Base-by-base conservation (phyloP, 768 basidiomycete species). In the Sarcodon aspratus region DNA sequence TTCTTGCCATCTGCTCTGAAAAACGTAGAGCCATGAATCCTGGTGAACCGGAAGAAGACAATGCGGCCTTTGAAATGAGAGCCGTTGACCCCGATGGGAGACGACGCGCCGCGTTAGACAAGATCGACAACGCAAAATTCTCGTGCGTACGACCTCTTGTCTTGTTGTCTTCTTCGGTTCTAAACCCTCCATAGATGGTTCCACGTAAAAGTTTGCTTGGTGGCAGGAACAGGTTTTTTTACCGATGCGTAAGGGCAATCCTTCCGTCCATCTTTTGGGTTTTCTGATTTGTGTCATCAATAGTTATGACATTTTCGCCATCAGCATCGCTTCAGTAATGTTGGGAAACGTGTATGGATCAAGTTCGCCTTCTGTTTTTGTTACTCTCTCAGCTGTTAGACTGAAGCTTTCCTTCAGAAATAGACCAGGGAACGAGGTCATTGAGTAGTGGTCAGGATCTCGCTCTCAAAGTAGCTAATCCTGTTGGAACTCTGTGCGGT, bases 121-220 rank as follows among this genome's bases (percentile, higher is more conserved):
- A 77, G 54, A 61, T 77, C 49, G 75, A 76, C 63, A 70, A 73
- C 52, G 74, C 75, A 44, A 62, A 62, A 36, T 77, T 76, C 63
- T 64, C 62, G 65, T 68, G 46, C 31, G 65, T 61, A 7, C 33
- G 15, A 47, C 15, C 42, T 21, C 12, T 13, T 40, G 50, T 33
- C 10, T 45, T 27, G 33, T 37, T 36, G n/a, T 33, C 44, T 36
- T 9, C 44, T 21, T 36, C 27, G 17, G n/a, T 32, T 21, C 31
- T 43, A 9, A 34, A 15, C 32, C 27, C 18, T 9, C 11, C 17
- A 37, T 46, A 27, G 17, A 51, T 73, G 69, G 66, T 76, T 76
- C 63, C 77, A 79, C 52, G 65, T 73, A 48, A 76, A 74, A 57
- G 60, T 69, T 48, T 60, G 58, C 54, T 48, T 65, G 36, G 67